Evolutionary conservation across 2,329 filamentous ascomycete species (phyloP).

Genomic region (Nothophoma quercina): DNA sequence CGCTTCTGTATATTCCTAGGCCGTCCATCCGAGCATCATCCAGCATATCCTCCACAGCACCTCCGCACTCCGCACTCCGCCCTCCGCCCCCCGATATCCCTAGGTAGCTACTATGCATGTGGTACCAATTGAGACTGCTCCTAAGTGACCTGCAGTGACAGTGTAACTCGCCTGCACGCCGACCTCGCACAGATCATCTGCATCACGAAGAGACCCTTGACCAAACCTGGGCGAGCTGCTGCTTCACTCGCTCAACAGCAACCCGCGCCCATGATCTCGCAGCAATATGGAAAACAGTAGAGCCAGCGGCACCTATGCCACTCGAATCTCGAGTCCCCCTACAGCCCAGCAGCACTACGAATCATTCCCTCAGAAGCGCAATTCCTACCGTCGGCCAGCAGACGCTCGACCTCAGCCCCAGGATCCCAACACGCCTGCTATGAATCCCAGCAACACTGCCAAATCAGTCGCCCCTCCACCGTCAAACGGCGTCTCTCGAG

Average conservation of each 20-base stretch:
- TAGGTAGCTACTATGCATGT: constrained; percentile 35
- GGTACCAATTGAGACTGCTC: constrained; percentile 19
- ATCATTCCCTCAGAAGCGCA: constrained; percentile 42
- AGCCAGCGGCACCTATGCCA: constrained; percentile 24
- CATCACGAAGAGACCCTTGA: constrained; percentile 2
- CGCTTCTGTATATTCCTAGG: constrained; percentile 13
- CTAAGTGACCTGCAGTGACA: constrained; percentile 29
- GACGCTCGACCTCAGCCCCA: constrained; percentile 38
- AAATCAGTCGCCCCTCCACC: constrained; percentile 35
- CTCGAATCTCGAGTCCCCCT: constrained; percentile 18
- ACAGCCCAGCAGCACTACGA: constrained; percentile 36
- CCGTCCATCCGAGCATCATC: constrained; percentile 4
- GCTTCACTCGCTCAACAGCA: constrained; percentile 6
- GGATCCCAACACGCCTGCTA: constrained; percentile 24
- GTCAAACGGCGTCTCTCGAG: constrained; percentile 18
- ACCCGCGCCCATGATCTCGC: constrained; percentile 28
- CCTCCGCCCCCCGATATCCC: constrained; percentile 4
- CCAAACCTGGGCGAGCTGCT: not conserved
- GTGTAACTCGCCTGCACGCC: constrained; percentile 25
- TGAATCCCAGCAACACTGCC: constrained; percentile 42
- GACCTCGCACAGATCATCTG: constrained; percentile 21
- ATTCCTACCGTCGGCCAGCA: constrained; percentile 43
- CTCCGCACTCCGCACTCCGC: constrained; percentile 15
- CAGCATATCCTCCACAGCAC: constrained; percentile 16
- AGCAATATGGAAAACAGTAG: constrained; percentile 42